Base-by-base conservation (phyloP, 1,284 basidiomycete genomes). In the Malassezia sp. region DNA sequence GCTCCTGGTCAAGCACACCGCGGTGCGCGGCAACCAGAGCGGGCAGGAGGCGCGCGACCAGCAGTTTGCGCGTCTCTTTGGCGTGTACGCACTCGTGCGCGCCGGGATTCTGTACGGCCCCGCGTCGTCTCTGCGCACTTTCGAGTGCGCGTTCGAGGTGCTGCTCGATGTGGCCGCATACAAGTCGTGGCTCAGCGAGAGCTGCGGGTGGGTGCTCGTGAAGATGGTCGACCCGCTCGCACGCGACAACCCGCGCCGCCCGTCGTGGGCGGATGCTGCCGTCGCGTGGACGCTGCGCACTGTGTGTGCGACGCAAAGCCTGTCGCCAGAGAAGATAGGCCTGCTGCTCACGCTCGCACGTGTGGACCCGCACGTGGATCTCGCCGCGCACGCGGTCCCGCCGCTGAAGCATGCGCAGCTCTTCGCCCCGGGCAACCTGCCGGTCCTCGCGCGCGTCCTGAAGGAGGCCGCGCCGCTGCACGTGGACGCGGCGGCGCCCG, bases 31-130 rank as follows among this genome's bases (percentile, higher is more conserved):
- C 12, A 45, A 31, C 24, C 28, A 36, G 26, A 82, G 80, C 41
- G 84, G 88, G 3, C 82, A 87, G 63, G 91, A 96, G 71, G 84
- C 89, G 71, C 81, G 90, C 51, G 91, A 96, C 69, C 74, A 85
- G 45, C 77, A 89, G 50, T 96, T 97, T 68, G 90, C 88, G 14
- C 80, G 86, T 29, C 74, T 97, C 15, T 95, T 96, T 69, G 91
- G 91, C 22, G 74, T 95, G 52, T 83, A 81, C 45, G 52, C 58
- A 15, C 57, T 71, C 15, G 55, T 67, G 2, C 59, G 60, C 24
- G 70, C 69, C 12, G 51, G 26, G 74, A 83, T 23, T 74, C 91
- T 66, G 77, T 80, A 84, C 35, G 77, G 80, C 28, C 73, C 76
- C 0, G 73, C 77, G 0, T 78, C 77, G 2, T 47, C 52, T 23